Evolutionary conservation across 2,329 filamentous ascomycete species (phyloP), one percentile per base, ranked within the genome.

Genomic region (Curvularia spicifera): DNA sequence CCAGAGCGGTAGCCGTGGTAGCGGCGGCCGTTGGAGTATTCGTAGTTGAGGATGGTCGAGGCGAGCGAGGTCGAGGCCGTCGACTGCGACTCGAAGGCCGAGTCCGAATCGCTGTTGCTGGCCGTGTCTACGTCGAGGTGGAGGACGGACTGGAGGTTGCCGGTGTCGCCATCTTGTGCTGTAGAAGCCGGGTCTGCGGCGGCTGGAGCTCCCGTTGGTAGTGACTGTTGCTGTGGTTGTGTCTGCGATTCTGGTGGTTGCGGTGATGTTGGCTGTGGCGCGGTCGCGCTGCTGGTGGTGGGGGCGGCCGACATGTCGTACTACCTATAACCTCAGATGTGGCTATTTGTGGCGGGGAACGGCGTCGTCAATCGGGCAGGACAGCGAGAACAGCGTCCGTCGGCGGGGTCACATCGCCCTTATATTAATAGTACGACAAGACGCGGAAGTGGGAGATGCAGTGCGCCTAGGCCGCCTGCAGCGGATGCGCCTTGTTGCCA

Each of bases 1-100:
- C 75, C 75, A 22, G 64, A 66, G 56, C 73, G 72, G 63, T 71
- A 77, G 62, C 66, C 72, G 57, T 76, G 74, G 64, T 78, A 78
- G 54, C 76, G 72, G 15, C 76, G 71, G 22, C 76, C 76, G 37
- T 77, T 77, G 40, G 64, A 65, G 63, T 77, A 78, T 42, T 75
- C 71, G 68, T 77, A 77, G 61, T 76, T 71, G 24, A 75, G 65
- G 60, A 77, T 71, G 40, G 71, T 72, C 13, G 73, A 75, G 44
- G 73, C 70, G 52, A 77, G 69, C 18, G 75, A 77, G 7, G 75
- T 76, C 26, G 65, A 71, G 49, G 69, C 61, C 31, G 63, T 57
- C 5, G 70, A 71, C 44, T 57, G 55, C 43, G 60, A 64, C 43
- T 69, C 73, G 35, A 71, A 75, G 50, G 72, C 71, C n/a, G 65